phyloP scores from a whole-genome alignment of 257 asterid species.

The Solanum chiquidenum region DNA sequence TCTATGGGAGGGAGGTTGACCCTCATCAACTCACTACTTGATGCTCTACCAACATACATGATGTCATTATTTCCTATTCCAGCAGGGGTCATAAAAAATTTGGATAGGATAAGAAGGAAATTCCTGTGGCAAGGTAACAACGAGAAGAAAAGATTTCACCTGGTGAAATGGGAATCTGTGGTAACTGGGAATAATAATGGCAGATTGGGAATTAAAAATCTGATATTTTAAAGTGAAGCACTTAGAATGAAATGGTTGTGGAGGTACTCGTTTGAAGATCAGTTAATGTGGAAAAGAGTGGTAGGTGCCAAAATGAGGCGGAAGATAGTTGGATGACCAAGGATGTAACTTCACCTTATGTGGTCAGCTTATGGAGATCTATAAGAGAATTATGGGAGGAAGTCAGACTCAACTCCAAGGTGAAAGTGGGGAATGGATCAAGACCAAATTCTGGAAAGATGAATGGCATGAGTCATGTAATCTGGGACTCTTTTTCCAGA shows the following conservation, averaged over 20 bases:
- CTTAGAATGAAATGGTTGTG: background rate
- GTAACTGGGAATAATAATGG: background rate
- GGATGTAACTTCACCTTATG: too few species aligned
- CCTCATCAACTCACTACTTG: too few species aligned
- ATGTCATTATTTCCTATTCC: background rate
- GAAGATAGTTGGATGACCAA: too few species aligned
- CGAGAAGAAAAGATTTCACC: background rate
- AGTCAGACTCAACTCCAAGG: background rate
- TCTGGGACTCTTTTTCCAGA: background rate
- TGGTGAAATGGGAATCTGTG: background rate
- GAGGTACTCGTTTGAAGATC: background rate
- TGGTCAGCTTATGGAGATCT: background rate
- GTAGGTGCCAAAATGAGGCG: too few species aligned
- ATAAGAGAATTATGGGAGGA: background rate
- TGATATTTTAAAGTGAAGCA: background rate
- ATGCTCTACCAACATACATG: too few species aligned
- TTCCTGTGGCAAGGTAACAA: background rate
- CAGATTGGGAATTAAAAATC: too few species aligned
- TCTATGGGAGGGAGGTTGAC: too few species aligned
- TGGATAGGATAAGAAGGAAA: background rate
- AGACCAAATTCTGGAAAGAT: too few species aligned
- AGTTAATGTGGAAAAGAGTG: too few species aligned
- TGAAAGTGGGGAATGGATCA: too few species aligned
- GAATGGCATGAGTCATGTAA: too few species aligned
- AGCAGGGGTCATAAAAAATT: background rate